Base-by-base conservation (phyloP, 1,139 yeast species). In the Zygosaccharomyces sapae region DNA sequence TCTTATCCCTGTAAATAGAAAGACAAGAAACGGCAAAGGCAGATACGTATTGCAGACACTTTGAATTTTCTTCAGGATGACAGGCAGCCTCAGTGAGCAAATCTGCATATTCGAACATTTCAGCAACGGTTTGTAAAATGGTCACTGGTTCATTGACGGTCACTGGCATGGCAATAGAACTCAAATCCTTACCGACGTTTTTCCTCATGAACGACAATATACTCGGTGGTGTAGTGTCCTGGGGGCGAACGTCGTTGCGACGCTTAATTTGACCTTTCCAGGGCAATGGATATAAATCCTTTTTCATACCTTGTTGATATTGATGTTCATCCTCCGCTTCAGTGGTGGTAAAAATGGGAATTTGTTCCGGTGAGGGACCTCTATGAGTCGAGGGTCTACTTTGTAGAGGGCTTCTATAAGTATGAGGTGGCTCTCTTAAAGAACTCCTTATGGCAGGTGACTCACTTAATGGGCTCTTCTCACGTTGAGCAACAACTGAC, bases 161-260 rank as follows among this genome's bases (percentile, higher is more conserved):
- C 4, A 92, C 96, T 0, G 98, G 98, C 94, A 90, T 89, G 1
- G 96, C 83, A 48, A 89, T 79, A 0, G 90, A 77, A 0, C 92
- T 77, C 53, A 90, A 66, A 66, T 90, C 97, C 62, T 90, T 90
- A 24, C 97, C 97, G 12, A 90, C 95, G 58, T 88, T 89, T 63
- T 90, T 89, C 47, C 96, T 77, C 49, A 92, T 74, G 59, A 89
- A 79, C 0, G 89, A 77, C 45, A 90, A 71, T 34, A 92, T 69
- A 53, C 94, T 84, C 4, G 96, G 96, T 2, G 97, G 97, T 0
- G 80, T 71, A 40, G 81, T 76, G 0, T 72, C 72, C 47, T 89
- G 77, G 13, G 72, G 70, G 2, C 79, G 78, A n/a, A 90, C 73
- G 46, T 79, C 86, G 25, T 67, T 62, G 46, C 90, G 76, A 47